These are phyloP conservation scores for Paracamarosporium sp. DNA, from an alignment of 2,329 filamentous ascomycete genomes.

Conservation along the genomic window DNA sequence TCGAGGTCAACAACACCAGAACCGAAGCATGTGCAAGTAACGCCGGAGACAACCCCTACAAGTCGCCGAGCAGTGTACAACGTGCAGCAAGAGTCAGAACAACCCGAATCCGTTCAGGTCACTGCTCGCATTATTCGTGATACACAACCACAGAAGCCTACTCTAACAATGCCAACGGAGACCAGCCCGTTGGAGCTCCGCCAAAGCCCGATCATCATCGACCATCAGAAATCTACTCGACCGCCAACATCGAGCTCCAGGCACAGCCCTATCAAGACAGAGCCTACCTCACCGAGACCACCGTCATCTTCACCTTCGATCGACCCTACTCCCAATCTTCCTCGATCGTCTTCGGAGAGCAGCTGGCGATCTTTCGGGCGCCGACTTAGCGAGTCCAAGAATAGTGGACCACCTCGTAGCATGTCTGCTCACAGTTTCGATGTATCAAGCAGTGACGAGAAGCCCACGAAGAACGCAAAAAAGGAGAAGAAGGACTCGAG, in stretches of 20 bases:
- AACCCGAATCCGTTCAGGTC: slow-evolving; percentile 83
- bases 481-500: slow-evolving; percentile 63
- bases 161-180: slow-evolving; percentile 55
- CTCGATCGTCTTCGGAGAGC: slow-evolving; percentile 48
- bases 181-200: slow-evolving; percentile 59
- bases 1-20: slow-evolving; percentile 38
- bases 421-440: slow-evolving; percentile 34
- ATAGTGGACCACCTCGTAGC: slow-evolving; percentile 33
- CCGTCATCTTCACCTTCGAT: slow-evolving; percentile 39
- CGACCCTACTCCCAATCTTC: slow-evolving; percentile 36
- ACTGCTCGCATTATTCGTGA: slow-evolving; percentile 83
- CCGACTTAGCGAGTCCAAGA: slow-evolving; percentile 45
- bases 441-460: slow-evolving; percentile 45
- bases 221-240: slow-evolving; percentile 59
- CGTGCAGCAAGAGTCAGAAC: slow-evolving; percentile 47
- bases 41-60: slow-evolving; percentile 25
- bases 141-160: slow-evolving; percentile 44
- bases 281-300: slow-evolving; percentile 39
- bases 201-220: slow-evolving; percentile 66
- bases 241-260: slow-evolving; percentile 31
- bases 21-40: slow-evolving; percentile 27
- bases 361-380: slow-evolving; percentile 47
- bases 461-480: slow-evolving; percentile 49
- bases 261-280: slow-evolving; percentile 28
- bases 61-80: slow-evolving; percentile 45